Evolutionary conservation across 1,139 yeast genomes (phyloP).

Genomic region (Blastobotrys aristatus): DNA sequence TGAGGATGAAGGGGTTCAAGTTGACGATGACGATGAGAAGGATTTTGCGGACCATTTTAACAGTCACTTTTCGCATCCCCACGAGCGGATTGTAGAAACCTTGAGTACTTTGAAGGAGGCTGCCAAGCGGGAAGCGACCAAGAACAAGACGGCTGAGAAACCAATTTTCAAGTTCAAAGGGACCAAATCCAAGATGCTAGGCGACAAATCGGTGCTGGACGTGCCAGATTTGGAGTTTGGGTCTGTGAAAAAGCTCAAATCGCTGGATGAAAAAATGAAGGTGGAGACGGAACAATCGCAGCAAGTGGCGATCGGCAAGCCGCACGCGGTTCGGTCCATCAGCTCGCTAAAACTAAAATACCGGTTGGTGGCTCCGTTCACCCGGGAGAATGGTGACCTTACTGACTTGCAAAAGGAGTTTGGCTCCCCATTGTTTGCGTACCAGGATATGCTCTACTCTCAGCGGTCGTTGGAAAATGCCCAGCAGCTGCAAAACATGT

Average conservation of each 20-base stretch:
- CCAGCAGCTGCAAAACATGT: slow-evolving; percentile 54
- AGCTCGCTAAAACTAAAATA: slow-evolving; percentile 26
- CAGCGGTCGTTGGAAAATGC: slow-evolving; percentile 44
- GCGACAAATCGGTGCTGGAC: slow-evolving; percentile 4
- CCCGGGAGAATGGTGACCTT: slow-evolving; percentile 24
- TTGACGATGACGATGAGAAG: slow-evolving; percentile 39
- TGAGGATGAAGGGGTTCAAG: slow-evolving; percentile 31
- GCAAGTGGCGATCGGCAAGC: not conserved
- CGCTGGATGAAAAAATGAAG: not conserved
- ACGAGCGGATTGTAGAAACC: slow-evolving; percentile 40
- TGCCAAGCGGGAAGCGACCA: not conserved
- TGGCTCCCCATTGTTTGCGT: slow-evolving; percentile 62
- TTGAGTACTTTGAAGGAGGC: not conserved
- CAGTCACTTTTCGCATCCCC: slow-evolving; percentile 60
- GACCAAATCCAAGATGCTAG: slow-evolving; percentile 1
- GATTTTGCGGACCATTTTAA: slow-evolving; percentile 58
- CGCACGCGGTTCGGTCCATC: not conserved
- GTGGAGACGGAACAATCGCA: not conserved
- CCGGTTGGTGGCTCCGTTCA: slow-evolving; percentile 29
- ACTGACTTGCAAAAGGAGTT: slow-evolving; percentile 41
- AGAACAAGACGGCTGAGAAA: not conserved
- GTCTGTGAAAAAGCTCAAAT: not conserved
- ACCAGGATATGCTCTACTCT: slow-evolving; percentile 68
- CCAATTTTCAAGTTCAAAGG: slow-evolving; percentile 10
- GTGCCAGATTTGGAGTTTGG: not conserved